Evolutionary conservation across 2,329 filamentous ascomycete genomes (phyloP), one percentile per base, ranked within the genome.

Genomic region (Monosporascus sp.): DNA sequence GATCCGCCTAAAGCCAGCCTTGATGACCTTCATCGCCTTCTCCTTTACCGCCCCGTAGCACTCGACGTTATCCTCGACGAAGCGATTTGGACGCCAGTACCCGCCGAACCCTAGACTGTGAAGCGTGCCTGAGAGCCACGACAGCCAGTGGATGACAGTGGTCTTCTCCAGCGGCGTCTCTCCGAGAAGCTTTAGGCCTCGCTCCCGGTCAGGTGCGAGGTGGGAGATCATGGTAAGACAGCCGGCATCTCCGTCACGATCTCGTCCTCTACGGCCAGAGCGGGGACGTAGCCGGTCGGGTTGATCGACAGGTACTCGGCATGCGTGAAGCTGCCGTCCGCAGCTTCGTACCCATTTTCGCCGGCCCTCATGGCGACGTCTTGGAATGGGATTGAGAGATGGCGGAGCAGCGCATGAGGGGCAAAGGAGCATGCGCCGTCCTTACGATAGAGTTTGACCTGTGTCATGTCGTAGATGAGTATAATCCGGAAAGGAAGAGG

Each of bases 171-270:
- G 14, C 0, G 47, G 2, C 0, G 51, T 52, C 1, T 47, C n/a
- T 0, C 69, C 69, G 0, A 66, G 36, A 0, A 72, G 53, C 0
- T 61, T 62, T 14, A 44, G 41, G 18, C 47, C 53, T 14, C 18
- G 39, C 17, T 41, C 48, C n/a, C 51, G 46, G 48, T 54, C 50
- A 6, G 54, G 39, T 0, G 62, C 41, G 0, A 70, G 54, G 0
- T 62, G 61, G 3, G 63, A 61, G 47, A 71, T 64, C 57, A 67
- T 71, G 11, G 52, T 1, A 71, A 48, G 4, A 73, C 54, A 3
- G 69, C 70, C 0, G 64, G 62, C 49, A 66, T 57, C 49, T 73
- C 71, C 2, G 67, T 70, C 39, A 73, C 60, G 43, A 65, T 36
- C 15, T 64, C 57, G 8, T 55, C 53, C n/a, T 64, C 62, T 25